Base-by-base conservation (phyloP, 176 grass and related monocot species). In the Zizania latifolia region DNA sequence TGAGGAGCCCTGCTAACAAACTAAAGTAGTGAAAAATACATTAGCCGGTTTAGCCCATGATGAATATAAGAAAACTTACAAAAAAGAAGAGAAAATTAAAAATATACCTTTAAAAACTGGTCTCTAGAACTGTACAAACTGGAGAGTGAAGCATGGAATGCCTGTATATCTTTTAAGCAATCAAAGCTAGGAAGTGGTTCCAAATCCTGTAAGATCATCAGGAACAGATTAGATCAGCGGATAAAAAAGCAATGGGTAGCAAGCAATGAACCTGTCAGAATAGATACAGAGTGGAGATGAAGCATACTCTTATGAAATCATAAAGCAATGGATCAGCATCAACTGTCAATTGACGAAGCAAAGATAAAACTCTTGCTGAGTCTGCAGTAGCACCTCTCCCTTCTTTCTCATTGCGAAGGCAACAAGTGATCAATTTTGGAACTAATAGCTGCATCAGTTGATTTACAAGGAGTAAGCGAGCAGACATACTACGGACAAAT, bases 261-360 rank as follows among this genome's bases (percentile, higher is more conserved):
- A 26, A 59, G 50, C 54, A 80, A 77, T 24, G 35, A 40, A 85
- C 34, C 17, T 53, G 73, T 27, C 37, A 65, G 27, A 70, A 32
- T 38, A 40, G 30, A 62, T 66, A 70, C 4, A 40, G 44, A 79
- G 48, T 58, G n/a, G 58, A 77, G 61, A 84, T 62, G 68, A 82
- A 29, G 1, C 85, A 65, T 93, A 97, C 93, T 81, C 81, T 91
- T 84, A 93, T 93, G 77, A 87, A 93, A 89, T 93, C 90, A 83
- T 89, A 88, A 85, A 91, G 81, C 62, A 83, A 80, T 69, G 88
- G 83, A 67, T 80, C 83, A 61, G 88, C 86, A 78, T 97, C 90
- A 37, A 97, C 71, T 60, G 74, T 97, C 46, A 97, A 86, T 59
- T 93, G 79, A 75, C 63, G 88, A 70, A 97, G 88, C 72, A 97